A percentile compares a stretch with the other conserved stretches of the same genome.
These are phyloP conservation scores for Ganoderma leucocontextum DNA, from an alignment of 1,284 basidiomycete genomes.

Conservation along the genomic window DNA sequence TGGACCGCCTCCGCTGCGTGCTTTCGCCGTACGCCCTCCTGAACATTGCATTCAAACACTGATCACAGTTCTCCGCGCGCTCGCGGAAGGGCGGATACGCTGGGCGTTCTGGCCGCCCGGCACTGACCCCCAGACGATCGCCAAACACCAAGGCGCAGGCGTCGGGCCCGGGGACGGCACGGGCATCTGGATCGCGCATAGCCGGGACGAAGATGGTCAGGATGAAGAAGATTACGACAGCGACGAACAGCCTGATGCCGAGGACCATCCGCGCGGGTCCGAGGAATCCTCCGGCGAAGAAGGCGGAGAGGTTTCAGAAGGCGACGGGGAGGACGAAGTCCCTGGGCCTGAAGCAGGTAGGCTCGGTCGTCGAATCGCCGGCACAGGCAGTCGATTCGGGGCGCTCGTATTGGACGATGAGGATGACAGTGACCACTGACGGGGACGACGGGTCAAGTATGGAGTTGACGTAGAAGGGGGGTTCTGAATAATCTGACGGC, in stretches of 20 bases:
- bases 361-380: background rate
- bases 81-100: slow-evolving; percentile 80
- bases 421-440: slow-evolving; percentile 12
- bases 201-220: slow-evolving; percentile 40
- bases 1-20: background rate
- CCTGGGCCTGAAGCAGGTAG: background rate
- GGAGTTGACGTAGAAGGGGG: slow-evolving; percentile 10
- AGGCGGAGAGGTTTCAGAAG: slow-evolving; percentile 13
- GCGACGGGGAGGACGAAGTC: slow-evolving; percentile 23
- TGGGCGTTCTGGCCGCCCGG: slow-evolving; percentile 89
- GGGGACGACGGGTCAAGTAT: background rate
- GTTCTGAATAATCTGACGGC: background rate
- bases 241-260: slow-evolving; percentile 34
- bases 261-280: slow-evolving; percentile 41
- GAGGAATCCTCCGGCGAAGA: background rate
- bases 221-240: slow-evolving; percentile 39
- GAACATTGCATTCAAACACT: slow-evolving; percentile 4
- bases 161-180: slow-evolving; percentile 34
- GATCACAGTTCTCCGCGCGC: slow-evolving; percentile 72
- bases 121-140: slow-evolving; percentile 43
- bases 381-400: slow-evolving; percentile 32
- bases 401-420: slow-evolving; percentile 34
- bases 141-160: slow-evolving; percentile 25
- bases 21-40: background rate
- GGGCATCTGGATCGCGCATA: slow-evolving; percentile 68